Conservation (phyloP, 257 asterid genomes). For the Rubia yunnanensis region DNA sequence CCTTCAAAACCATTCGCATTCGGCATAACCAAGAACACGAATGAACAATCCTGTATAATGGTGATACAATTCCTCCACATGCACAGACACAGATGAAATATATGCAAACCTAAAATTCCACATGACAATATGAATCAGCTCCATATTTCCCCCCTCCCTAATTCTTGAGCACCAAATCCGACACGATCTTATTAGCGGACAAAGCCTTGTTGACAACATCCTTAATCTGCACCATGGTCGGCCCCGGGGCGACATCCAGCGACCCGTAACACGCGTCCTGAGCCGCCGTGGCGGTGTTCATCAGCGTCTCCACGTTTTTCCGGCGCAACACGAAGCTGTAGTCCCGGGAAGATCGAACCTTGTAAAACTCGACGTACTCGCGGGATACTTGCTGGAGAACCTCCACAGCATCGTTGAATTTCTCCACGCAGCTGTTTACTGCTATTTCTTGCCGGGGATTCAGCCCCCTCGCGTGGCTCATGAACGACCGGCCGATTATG, state of each 20-base stretch:
- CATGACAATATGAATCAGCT: background rate
- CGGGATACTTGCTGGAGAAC: conserved; percentile 11
- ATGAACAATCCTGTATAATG: no score
- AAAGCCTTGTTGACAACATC: background rate
- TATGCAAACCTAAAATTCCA: no score
- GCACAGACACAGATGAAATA: no score
- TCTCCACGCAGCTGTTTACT: conserved; percentile 3
- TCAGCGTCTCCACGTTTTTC: conserved; percentile 6
- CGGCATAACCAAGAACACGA: no score
- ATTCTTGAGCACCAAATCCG: background rate
- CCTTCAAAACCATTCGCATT: no score
- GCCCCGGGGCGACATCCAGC: background rate
- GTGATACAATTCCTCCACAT: no score
- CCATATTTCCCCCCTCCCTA: background rate
- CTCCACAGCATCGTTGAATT: conserved; percentile 2
- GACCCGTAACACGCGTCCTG: conserved; percentile 1
- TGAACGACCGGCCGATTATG: conserved; percentile 3
- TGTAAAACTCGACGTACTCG: conserved; percentile 8
- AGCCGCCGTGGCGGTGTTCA: conserved; percentile 3
- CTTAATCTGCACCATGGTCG: background rate
- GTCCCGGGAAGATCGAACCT: background rate
- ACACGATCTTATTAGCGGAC: conserved; percentile 10
- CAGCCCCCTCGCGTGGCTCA: conserved; percentile 5
- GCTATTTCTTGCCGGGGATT: background rate
- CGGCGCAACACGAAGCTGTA: background rate